These are phyloP conservation scores for Asterophora parasitica DNA, from an alignment of 768 basidiomycete species.

Conservation along the genomic window DNA sequence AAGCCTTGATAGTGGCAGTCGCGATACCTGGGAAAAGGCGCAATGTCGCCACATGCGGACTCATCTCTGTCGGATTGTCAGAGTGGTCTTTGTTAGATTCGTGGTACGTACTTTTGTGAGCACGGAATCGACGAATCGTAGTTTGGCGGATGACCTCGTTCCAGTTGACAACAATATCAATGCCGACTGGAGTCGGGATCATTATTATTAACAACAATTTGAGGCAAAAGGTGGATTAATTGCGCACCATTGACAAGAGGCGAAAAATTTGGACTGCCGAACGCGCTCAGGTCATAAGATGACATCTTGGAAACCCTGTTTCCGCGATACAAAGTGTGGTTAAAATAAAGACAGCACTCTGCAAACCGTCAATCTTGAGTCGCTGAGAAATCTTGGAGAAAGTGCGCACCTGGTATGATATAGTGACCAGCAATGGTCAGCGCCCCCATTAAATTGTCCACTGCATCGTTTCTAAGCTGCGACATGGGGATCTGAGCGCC, in stretches of 20 bases:
- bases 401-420: slow-evolving; percentile 75
- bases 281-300: slow-evolving; percentile 79
- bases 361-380: slow-evolving; percentile 2
- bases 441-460: slow-evolving; percentile 89
- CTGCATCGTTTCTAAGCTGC: slow-evolving; percentile 88
- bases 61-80: slow-evolving; percentile 51
- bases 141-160: slow-evolving; percentile 82
- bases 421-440: slow-evolving; percentile 87
- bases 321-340: slow-evolving; percentile 82
- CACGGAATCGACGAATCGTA: slow-evolving; percentile 69
- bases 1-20: slow-evolving; percentile 65
- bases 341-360: slow-evolving; percentile 89
- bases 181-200: slow-evolving; percentile 64
- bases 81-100: background rate
- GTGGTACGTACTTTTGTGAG: slow-evolving; percentile 60
- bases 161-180: slow-evolving; percentile 89
- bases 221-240: background rate
- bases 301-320: slow-evolving; percentile 81
- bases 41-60: slow-evolving; percentile 75
- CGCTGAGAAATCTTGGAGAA: background rate
- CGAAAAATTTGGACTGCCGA: slow-evolving; percentile 79
- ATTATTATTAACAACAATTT: slow-evolving; percentile 10
- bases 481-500: slow-evolving; percentile 93
- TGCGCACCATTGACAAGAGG: slow-evolving; percentile 72
- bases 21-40: slow-evolving; percentile 89